Conservation (phyloP, 2,329 filamentous ascomycete species). For the Stachybotrys echinatus region DNA sequence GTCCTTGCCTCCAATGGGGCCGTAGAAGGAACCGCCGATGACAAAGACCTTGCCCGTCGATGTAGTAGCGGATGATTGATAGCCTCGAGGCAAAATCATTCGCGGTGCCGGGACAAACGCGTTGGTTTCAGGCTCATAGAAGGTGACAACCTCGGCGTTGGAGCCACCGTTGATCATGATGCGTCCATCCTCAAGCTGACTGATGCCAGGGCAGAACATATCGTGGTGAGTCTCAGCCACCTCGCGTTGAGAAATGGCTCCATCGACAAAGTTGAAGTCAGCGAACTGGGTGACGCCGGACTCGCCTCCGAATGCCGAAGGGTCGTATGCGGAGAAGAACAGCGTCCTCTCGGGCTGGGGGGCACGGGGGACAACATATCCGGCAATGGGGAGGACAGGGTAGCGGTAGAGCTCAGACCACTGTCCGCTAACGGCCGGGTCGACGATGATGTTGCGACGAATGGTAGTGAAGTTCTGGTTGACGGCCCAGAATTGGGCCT, state of each 20-base stretch:
- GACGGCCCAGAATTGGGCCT: conserved; percentile 11
- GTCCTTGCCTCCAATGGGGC: conserved; percentile 43
- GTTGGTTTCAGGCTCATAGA: conserved; percentile 35
- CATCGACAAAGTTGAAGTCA: conserved; percentile 5
- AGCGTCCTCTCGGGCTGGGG: conserved; percentile 10
- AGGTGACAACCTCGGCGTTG: conserved; percentile 40
- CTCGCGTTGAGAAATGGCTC: conserved; percentile 19
- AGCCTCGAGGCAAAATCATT: conserved; percentile 44
- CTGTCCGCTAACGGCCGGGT: conserved; percentile 3
- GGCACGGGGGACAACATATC: conserved; percentile 10
- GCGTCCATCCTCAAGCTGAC: conserved; percentile 38
- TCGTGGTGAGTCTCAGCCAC: conserved; percentile 41
- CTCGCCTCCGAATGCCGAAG: conserved; percentile 9
- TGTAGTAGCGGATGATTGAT: conserved; percentile 44
- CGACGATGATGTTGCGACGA: background rate
- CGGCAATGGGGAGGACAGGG: conserved; percentile 10
- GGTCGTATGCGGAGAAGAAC: conserved; percentile 12
- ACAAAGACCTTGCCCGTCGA: conserved; percentile 51
- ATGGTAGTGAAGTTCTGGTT: conserved; percentile 11
- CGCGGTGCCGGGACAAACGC: conserved; percentile 31
- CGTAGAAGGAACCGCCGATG: conserved; percentile 51
- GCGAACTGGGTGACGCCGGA: conserved; percentile 14
- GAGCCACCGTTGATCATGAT: conserved; percentile 49
- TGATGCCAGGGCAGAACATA: conserved; percentile 54
- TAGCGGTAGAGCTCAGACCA: conserved; percentile 12